Evolutionary conservation across 768 basidiomycete genomes (phyloP), one percentile per base, ranked within the genome.

Genomic region (Panus rudis): DNA sequence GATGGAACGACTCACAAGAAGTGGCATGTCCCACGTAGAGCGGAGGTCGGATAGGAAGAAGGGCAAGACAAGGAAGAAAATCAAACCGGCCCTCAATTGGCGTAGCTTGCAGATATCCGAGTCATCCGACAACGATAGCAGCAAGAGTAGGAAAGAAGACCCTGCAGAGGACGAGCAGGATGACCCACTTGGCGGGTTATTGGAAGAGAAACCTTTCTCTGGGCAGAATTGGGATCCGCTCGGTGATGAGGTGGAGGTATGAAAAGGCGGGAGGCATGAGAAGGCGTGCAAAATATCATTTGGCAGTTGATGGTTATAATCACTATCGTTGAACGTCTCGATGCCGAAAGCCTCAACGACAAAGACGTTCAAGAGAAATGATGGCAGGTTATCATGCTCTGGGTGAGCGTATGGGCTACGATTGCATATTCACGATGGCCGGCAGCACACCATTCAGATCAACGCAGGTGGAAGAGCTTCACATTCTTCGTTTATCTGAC

Each of bases 1-100:
- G 20, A 46, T 63, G 33, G 51, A 47, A 39, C 50, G 54, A 22
- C 46, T 61, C 28, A 55, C 56, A 39, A 49, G 47, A 26, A 48
- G 42, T 24, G 52, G 52, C 10, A 37, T 59, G 41, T 47, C 41
- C n/a, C 56, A 52, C 25, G 37, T 58, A 48, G 47, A 54, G n/a
- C n/a, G n/a, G 37, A 52, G 43, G 30, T 50, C 40, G 4, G 56
- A 55, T 20, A 52, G 30, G 55, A 58, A 40, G 55, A 54, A 26
- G 53, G 45, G 23, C 33, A 26, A 41, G 42, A 47, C 17, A 10
- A 6, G 35, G 19, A 47, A 47, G 46, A 20, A 43, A 17, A 44
- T 31, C 39, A 39, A 38, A 25, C n/a, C n/a, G n/a, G n/a, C 34
- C 17, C 3, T 20, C 13, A 13, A 25, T 8, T 14, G 39, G 13